A percentile compares a stretch with the other conserved stretches of the same genome.
These are phyloP conservation scores for Gracilaria domingensis DNA, from an alignment of 23 red algal species.

Conservation along the genomic window DNA sequence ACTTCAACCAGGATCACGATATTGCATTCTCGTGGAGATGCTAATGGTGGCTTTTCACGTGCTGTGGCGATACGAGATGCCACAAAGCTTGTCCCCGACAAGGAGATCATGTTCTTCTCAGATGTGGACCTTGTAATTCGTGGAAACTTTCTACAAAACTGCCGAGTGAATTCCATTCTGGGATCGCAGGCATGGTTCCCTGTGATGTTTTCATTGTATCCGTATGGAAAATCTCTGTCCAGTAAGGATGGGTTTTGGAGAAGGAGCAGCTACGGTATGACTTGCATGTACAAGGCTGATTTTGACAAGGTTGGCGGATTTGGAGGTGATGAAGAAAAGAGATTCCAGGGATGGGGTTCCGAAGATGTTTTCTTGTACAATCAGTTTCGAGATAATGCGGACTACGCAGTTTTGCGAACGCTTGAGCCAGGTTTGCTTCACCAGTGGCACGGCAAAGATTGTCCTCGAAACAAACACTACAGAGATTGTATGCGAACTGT, in stretches of 20 bases:
- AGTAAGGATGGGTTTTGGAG: constrained; percentile 67
- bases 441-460: constrained; percentile 71
- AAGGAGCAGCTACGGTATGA: constrained; percentile 68
- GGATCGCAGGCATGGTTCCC: constrained; percentile 77
- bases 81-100: constrained; percentile 41
- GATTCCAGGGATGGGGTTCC: constrained; percentile 68
- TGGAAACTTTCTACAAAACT: constrained; percentile 67
- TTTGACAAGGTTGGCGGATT: constrained; percentile 70
- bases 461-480: constrained; percentile 53
- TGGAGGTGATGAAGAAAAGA: constrained; percentile 68
- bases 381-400: constrained; percentile 53
- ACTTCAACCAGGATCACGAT: constrained; percentile 35
- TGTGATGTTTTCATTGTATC: constrained; percentile 68
- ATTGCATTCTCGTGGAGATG: constrained; percentile 48
- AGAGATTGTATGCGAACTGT: constrained; percentile 75
- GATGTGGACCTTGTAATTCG: constrained; percentile 58
- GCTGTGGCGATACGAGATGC: constrained; percentile 75
- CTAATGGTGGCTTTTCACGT: constrained; percentile 48
- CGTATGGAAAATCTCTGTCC: constrained; percentile 54
- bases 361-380: constrained; percentile 82
- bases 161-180: constrained; percentile 56
- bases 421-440: constrained; percentile 69
- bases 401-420: constrained; percentile 55
- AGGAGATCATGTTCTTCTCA: constrained; percentile 70
- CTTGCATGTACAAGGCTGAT: constrained; percentile 59